Evolutionary conservation across 139 green algal genomes (phyloP).

Genomic region (Chlamydomonas sp.): DNA sequence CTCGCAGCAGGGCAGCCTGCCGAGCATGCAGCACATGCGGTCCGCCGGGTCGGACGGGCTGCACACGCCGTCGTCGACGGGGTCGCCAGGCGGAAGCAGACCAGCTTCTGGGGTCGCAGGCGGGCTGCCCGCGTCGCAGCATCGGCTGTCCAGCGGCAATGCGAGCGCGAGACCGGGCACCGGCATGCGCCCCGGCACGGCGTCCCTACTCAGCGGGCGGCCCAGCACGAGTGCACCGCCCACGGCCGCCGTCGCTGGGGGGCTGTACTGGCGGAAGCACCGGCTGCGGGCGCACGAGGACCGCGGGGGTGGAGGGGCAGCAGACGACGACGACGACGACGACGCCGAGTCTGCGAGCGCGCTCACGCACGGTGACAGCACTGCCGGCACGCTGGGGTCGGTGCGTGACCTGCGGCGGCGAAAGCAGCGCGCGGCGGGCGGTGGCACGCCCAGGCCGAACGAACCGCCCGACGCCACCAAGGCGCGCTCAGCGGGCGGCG

Average conservation of each 20-base stretch:
- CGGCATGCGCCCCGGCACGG: slow-evolving; percentile 8
- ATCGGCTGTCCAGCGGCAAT: slow-evolving; percentile 5
- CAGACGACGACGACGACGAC: slow-evolving; percentile 4
- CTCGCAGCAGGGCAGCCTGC: slow-evolving; percentile 23
- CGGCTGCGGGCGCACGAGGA: slow-evolving; percentile 1
- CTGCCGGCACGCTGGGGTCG: slow-evolving; percentile 19
- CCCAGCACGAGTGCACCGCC: background rate
- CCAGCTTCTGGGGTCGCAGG: no score
- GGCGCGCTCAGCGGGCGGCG: no score
- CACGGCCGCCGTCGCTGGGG: slow-evolving; percentile 9
- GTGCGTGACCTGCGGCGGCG: slow-evolving; percentile 26
- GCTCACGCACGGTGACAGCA: slow-evolving; percentile 4
- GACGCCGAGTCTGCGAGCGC: background rate
- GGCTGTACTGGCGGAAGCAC: slow-evolving; percentile 41
- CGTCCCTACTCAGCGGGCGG: background rate
- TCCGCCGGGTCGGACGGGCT: no score
- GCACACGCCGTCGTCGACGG: no score
- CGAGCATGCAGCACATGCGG: background rate
- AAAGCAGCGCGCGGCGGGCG: slow-evolving; percentile 19
- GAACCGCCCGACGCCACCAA: no score
- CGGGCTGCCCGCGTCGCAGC: background rate
- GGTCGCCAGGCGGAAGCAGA: background rate
- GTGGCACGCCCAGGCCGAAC: no score
- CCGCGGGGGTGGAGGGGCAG: background rate
- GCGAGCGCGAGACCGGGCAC: no score